Evolutionary conservation across 2,329 filamentous ascomycete genomes (phyloP), one percentile per base, ranked within the genome.

Genomic region (Trichoderma arundinaceum): DNA sequence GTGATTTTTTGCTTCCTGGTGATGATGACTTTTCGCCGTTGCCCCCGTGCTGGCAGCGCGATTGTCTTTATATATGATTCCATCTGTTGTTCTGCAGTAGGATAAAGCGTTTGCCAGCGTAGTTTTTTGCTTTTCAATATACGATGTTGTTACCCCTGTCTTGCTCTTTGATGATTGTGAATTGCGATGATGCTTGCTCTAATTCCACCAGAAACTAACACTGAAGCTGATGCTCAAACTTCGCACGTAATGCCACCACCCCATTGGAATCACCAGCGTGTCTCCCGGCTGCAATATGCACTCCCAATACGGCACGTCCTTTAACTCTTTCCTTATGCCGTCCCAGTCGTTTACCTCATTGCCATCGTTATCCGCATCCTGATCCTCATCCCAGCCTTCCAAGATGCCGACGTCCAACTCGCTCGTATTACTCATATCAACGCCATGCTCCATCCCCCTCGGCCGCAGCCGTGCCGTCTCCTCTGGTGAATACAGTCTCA

Each of bases 181-280:
- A 28, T 15, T 19, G 22, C 4, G 15, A 41, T 53, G 2, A 9
- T 48, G 28, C 33, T 19, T 44, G 17, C n/a, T 33, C 6, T 60
- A 86, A 69, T 91, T 90, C 91, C 92, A 99, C 95, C 95, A 99
- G 74, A 97, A 98, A 74, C 93, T 97, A 12, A 98, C 93, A 71
- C 94, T 97, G 73, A 96, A 94, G 74, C 94, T 97, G 19, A 92
- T 87, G 65, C 88, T 92, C 72, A 98, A 75, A 57, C 92, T 92
- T 67, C 91, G 84, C 3, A 98, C 92, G 77, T 97, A 98, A 81
- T 99, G 95, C 95, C 95, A 99, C 94, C 95, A 99, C 0, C 94
- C 95, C 5, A 92, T 84, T 0, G 95, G 95, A 61, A 99, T 92
- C 75, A 97, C 95, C 61, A 99, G 75, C 69, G 88, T 90, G 61